Base-by-base conservation (phyloP, 1,284 basidiomycete species). In the Fomitopsis pinicola region DNA sequence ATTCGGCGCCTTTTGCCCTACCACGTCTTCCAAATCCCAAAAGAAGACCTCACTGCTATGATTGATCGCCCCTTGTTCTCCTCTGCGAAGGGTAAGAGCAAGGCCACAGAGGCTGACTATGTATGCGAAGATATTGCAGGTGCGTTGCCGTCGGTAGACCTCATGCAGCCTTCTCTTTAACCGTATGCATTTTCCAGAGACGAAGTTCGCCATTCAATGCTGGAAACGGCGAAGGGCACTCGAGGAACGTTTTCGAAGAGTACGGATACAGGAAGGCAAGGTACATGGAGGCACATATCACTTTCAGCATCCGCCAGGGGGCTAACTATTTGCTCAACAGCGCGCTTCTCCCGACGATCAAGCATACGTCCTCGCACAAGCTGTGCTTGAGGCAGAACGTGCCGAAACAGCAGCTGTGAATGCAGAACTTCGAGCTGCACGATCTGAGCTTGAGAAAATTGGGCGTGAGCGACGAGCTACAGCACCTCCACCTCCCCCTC, bases 1-100 rank as follows among this genome's bases (percentile, higher is more conserved):
- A 77, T 91, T 26, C 78, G 81, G 17, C 80, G 89, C 57, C 76
- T 92, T 17, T 73, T 92, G 28, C 90, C 90, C 0, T 92, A 89
- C 70, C 90, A 92, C 69, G 74, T 92, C 57, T 91, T 87, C 66
- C 87, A 89, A 65, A 86, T 89, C 60, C 89, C 89, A 0, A 74
- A 74, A 60, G 84, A 86, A 48, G 91, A 92, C 67, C 66, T 89
- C 61, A 71, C 74, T 19, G 45, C n/a, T 5, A 15, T 63, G 14
- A 19, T 26, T 66, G 9, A 58, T 79, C 15, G 36, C 63, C 57
- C 55, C 66, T 62, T 55, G 72, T 40, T 45, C 48, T 22, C 56
- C 9, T 64, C 63, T 5, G 61, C 69, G 26, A 78, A 74, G 60
- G 75, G 76, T 46, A 90, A 91, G 71, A 82, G 85, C 7, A 89